Conservation (phyloP, 2,329 filamentous ascomycete species). For the Aureobasidium sp. region DNA sequence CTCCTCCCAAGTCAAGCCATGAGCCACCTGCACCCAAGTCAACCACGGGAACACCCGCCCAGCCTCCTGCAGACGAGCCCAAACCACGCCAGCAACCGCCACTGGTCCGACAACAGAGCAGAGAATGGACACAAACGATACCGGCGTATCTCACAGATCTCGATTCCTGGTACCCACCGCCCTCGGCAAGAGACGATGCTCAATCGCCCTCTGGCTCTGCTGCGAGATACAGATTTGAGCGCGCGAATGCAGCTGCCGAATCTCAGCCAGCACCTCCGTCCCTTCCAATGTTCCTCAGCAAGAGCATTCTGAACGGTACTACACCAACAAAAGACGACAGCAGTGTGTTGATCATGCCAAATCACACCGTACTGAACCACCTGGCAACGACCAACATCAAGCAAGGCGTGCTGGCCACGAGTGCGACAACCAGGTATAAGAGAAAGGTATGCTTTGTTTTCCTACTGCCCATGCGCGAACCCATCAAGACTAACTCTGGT, state of each 20-base stretch:
- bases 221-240: slow-evolving; percentile 46
- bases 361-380: slow-evolving; percentile 94
- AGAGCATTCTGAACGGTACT: slow-evolving; percentile 86
- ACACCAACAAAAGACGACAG: slow-evolving; percentile 96
- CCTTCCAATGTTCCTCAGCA: slow-evolving; percentile 82
- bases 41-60: not conserved
- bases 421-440: slow-evolving; percentile 94
- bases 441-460: slow-evolving; percentile 57
- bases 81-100: slow-evolving; percentile 6
- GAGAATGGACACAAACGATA: slow-evolving; percentile 61
- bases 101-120: slow-evolving; percentile 7
- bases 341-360: slow-evolving; percentile 92
- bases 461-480: no score
- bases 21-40: slow-evolving; percentile 4
- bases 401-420: slow-evolving; percentile 88
- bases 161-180: slow-evolving; percentile 49
- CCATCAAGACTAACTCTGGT: not conserved
- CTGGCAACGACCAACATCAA: slow-evolving; percentile 97
- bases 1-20: slow-evolving; percentile 18
- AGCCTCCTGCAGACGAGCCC: not conserved
- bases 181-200: slow-evolving; percentile 25
- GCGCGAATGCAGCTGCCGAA: slow-evolving; percentile 65
- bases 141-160: slow-evolving; percentile 81
- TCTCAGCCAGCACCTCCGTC: slow-evolving; percentile 76
- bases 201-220: slow-evolving; percentile 1